Percentiles rank a stretch among this genome's conserved stretches.
Evolutionary conservation across 2,329 filamentous ascomycete genomes (phyloP).

Genomic region (Cytospora paraplurivora): DNA sequence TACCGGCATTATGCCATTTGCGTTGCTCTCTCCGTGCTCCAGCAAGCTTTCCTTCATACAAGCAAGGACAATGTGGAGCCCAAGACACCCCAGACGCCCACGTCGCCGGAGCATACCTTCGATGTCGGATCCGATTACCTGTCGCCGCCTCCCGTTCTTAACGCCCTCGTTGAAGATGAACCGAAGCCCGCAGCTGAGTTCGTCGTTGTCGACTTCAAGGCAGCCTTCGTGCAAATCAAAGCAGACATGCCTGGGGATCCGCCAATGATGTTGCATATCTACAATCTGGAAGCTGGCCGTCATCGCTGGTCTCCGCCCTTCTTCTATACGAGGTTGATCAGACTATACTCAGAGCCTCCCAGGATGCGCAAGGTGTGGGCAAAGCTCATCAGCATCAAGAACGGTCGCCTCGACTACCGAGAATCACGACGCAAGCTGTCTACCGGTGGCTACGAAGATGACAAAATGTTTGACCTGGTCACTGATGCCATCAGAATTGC

Average conservation of each 20-base stretch:
- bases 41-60: slow-evolving; percentile 65
- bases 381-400: slow-evolving; percentile 80
- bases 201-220: slow-evolving; percentile 79
- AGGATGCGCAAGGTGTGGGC: slow-evolving; percentile 84
- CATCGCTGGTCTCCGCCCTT: slow-evolving; percentile 89
- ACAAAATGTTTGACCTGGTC: slow-evolving; percentile 81
- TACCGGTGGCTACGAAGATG: slow-evolving; percentile 61
- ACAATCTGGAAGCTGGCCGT: slow-evolving; percentile 77
- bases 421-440: slow-evolving; percentile 71
- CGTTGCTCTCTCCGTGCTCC: slow-evolving; percentile 75
- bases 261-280: slow-evolving; percentile 87
- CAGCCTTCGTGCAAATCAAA: slow-evolving; percentile 82
- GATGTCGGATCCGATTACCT: slow-evolving; percentile 37
- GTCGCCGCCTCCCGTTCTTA: slow-evolving; percentile 43
- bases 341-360: slow-evolving; percentile 87
- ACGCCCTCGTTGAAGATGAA: slow-evolving; percentile 39
- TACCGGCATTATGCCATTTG: slow-evolving; percentile 91
- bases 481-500: slow-evolving; percentile 85
- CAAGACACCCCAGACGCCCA: slow-evolving; percentile 30
- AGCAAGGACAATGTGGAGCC: slow-evolving; percentile 44
- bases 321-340: slow-evolving; percentile 71
- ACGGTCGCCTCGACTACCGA: slow-evolving; percentile 76
- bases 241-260: slow-evolving; percentile 86
- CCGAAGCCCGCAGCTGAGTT: slow-evolving; percentile 59
- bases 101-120: slow-evolving; percentile 27